phyloP scores from a whole-genome alignment of 306 rosid genomes.

The Prunus armeniaca region DNA sequence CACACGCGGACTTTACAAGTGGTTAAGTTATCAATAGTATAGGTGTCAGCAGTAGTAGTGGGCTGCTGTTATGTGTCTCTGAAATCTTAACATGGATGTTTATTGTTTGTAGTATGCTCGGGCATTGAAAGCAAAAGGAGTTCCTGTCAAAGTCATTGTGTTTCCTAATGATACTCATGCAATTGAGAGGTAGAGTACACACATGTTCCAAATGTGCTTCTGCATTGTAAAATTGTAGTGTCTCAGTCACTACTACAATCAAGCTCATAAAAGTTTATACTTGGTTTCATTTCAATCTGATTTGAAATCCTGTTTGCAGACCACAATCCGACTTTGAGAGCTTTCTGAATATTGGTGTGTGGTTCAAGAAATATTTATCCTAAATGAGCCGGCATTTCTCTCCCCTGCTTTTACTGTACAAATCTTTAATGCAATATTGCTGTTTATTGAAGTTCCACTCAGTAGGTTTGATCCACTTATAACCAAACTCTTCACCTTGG shows the following conservation, averaged over 20 bases:
- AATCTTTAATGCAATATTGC: background rate
- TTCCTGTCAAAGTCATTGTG: slow-evolving; percentile 50
- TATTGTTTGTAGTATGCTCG: slow-evolving; percentile 61
- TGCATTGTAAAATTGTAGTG: background rate
- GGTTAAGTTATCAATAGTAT: too few species aligned
- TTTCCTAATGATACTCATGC: slow-evolving; percentile 80
- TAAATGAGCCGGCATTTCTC: slow-evolving; percentile 37
- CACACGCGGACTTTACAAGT: too few species aligned
- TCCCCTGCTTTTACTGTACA: background rate
- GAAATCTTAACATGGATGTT: slow-evolving; percentile 13
- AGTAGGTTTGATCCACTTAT: too few species aligned
- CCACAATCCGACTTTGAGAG: slow-evolving; percentile 94
- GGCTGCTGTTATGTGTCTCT: too few species aligned
- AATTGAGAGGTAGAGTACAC: slow-evolving; percentile 58
- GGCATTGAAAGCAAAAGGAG: slow-evolving; percentile 78
- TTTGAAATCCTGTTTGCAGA: slow-evolving; percentile 31
- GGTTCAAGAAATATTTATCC: slow-evolving; percentile 78
- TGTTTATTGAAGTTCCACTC: background rate
- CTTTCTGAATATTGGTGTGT: slow-evolving; percentile 75
- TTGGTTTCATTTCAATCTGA: background rate
- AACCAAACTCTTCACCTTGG: too few species aligned
- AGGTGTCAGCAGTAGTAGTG: too few species aligned
- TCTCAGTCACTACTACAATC: background rate
- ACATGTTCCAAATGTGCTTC: background rate
- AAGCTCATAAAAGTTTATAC: background rate